These are phyloP conservation scores for Gardenia jasminoides DNA, from an alignment of 257 asterid species.

Conservation along the genomic window DNA sequence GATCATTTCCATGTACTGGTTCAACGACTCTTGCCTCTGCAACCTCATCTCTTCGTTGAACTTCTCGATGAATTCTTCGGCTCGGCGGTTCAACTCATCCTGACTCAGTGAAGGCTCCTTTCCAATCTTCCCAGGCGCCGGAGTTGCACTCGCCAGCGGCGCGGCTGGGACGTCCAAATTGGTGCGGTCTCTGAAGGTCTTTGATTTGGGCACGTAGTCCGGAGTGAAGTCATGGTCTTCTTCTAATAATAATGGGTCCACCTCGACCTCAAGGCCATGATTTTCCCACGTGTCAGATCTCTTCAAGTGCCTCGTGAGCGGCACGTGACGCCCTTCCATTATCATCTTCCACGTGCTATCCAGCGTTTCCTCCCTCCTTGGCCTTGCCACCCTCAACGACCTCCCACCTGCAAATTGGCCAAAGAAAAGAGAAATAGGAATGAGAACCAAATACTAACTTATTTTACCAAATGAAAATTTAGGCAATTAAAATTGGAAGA, in stretches of 20 bases:
- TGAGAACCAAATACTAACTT: neutral
- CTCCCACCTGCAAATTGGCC: conserved; percentile 31
- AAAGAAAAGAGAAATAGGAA: neutral
- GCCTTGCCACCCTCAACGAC: conserved; percentile 39
- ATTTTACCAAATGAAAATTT: neutral
- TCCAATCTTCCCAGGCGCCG: conserved; percentile 1
- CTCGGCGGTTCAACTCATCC: conserved; percentile 39
- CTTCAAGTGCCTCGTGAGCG: conserved; percentile 48
- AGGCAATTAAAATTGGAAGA: neutral
- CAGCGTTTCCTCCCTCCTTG: conserved; percentile 50
- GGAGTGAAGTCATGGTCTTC: conserved; percentile 1
- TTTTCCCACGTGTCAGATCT: conserved; percentile 52
- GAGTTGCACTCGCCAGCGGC: conserved; percentile 10
- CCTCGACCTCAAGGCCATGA: conserved; percentile 12
- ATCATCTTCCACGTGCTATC: conserved; percentile 84
- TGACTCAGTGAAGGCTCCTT: conserved; percentile 31
- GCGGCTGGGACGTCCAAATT: too few relatives aligned
- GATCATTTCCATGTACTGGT: conserved; percentile 37
- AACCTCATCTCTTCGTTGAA: conserved; percentile 44
- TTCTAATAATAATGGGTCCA: neutral
- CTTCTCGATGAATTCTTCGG: conserved; percentile 40
- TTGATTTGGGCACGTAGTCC: conserved; percentile 34
- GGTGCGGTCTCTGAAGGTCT: conserved; percentile 50
- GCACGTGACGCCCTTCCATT: conserved; percentile 61
- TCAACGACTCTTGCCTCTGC: conserved; percentile 38